A percentile compares a stretch with the other conserved stretches of the same genome.
These are phyloP conservation scores for Mycena sanguinolenta DNA, from an alignment of 768 basidiomycete species.

Conservation along the genomic window DNA sequence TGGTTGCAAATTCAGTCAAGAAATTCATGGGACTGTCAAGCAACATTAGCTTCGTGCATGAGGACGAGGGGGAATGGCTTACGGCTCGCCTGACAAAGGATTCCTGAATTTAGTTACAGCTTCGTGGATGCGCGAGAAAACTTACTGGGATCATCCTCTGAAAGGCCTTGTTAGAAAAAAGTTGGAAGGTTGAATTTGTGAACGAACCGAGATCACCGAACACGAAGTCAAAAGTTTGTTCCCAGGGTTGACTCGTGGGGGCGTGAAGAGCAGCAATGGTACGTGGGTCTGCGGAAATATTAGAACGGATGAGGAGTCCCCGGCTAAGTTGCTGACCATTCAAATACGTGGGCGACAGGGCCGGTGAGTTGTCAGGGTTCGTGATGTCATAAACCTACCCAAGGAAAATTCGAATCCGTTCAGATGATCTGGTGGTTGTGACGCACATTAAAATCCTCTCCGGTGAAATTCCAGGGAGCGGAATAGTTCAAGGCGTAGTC, in stretches of 20 bases:
- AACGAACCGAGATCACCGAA: slow-evolving; percentile 50
- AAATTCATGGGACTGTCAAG: slow-evolving; percentile 72
- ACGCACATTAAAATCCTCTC: slow-evolving; percentile 50
- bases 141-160: slow-evolving; percentile 56
- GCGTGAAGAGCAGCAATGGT: slow-evolving; percentile 77
- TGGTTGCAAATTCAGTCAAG: slow-evolving; percentile 74
- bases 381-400: slow-evolving; percentile 66
- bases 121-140: background rate
- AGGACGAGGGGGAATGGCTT: slow-evolving; percentile 29
- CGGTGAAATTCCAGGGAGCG: slow-evolving; percentile 64
- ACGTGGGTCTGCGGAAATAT: slow-evolving; percentile 56
- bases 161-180: background rate
- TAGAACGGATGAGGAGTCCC: background rate
- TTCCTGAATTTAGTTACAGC: slow-evolving; percentile 5
- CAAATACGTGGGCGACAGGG: slow-evolving; percentile 68
- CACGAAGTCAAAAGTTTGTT: slow-evolving; percentile 50
- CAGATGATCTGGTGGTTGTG: background rate
- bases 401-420: slow-evolving; percentile 22
- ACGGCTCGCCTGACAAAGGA: slow-evolving; percentile 49
- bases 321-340: slow-evolving; percentile 60
- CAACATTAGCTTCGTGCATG: background rate
- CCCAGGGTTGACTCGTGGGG: slow-evolving; percentile 69
- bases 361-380: slow-evolving; percentile 59
- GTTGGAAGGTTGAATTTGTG: background rate
- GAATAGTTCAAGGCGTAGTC: slow-evolving; percentile 84